Percentiles rank a stretch among this genome's conserved stretches.
Conservation (phyloP, 345 rosid genomes). For the Aquilaria malaccensis region DNA sequence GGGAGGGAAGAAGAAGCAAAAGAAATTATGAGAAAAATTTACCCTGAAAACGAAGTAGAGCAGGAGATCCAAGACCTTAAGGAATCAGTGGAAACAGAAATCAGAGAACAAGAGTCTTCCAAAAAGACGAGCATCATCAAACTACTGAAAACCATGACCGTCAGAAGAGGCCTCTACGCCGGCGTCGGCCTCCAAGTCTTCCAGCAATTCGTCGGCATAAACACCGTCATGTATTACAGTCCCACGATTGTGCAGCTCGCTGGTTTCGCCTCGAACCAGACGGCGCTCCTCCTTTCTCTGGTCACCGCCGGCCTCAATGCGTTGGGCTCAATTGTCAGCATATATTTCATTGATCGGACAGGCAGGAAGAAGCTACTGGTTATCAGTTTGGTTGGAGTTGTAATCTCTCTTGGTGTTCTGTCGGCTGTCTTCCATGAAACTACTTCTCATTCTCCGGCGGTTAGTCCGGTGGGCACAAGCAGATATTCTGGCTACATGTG, state of each 20-base stretch:
- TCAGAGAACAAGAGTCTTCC: conserved; percentile 40
- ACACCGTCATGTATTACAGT: conserved; percentile 91
- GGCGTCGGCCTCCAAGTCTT: conserved; percentile 83
- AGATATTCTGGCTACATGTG: conserved; percentile 39
- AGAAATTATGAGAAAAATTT: conserved; percentile 50
- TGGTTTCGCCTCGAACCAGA: conserved; percentile 76
- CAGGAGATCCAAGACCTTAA: conserved; percentile 56
- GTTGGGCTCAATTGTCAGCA: conserved; percentile 58
- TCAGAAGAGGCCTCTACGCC: conserved; percentile 73
- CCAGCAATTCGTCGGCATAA: conserved; percentile 91
- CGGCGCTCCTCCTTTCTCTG: conserved; percentile 72
- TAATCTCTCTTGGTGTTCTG: conserved; percentile 47
- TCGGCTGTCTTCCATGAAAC: conserved; percentile 62
- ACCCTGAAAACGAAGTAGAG: conserved; percentile 49
- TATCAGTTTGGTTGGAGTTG: conserved; percentile 56
- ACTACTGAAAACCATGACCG: conserved; percentile 47
- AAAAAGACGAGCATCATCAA: conserved; percentile 48
- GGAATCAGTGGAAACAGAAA: conserved; percentile 60
- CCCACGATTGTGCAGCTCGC: conserved; percentile 81
- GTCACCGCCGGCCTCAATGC: conserved; percentile 75
- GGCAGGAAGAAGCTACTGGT: conserved; percentile 83
- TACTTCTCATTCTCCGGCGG: conserved; percentile 44
- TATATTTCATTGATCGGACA: conserved; percentile 58
- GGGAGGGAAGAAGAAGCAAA: conserved; percentile 78
- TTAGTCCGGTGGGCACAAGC: conserved; percentile 32